phyloP scores from a whole-genome alignment of 2,329 filamentous ascomycete genomes.

The Sarocladium kiliense region DNA sequence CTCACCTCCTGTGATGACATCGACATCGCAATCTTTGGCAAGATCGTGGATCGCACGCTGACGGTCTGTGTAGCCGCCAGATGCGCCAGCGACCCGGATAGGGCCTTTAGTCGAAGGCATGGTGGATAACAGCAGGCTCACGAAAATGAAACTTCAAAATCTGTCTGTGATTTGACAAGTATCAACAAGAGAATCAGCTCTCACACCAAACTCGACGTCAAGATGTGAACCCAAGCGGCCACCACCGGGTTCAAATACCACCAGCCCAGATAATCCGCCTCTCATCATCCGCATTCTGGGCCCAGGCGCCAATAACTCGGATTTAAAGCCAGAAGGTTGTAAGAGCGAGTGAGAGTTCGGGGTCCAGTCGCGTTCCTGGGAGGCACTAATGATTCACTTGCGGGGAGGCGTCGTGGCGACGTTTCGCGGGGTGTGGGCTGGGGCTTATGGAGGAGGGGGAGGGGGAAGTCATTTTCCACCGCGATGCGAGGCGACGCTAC shows the following conservation, averaged over 20 bases:
- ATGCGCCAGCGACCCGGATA: constrained; percentile 23
- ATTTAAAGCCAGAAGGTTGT: background rate
- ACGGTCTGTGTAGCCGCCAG: constrained; percentile 29
- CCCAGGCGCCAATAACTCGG: background rate
- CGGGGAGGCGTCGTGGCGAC: background rate
- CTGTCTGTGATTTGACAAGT: background rate
- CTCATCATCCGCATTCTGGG: background rate
- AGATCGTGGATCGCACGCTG: constrained; percentile 20
- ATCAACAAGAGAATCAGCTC: background rate
- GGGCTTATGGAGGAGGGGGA: background rate
- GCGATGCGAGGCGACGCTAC: background rate
- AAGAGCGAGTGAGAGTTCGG: background rate
- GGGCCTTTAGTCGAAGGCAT: constrained; percentile 13
- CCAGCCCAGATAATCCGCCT: too few species aligned
- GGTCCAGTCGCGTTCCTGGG: background rate
- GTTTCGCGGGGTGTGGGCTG: background rate
- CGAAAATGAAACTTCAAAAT: background rate
- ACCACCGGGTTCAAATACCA: background rate
- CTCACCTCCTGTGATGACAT: constrained; percentile 21
- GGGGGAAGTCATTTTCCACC: constrained; percentile 1
- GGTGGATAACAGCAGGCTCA: background rate
- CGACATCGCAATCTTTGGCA: constrained; percentile 20
- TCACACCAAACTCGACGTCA: background rate
- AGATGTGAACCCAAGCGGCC: background rate
- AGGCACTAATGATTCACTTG: constrained; percentile 6